These are phyloP conservation scores for Leishmania arabica DNA, from an alignment of 208 protist genomes.

Conservation along the genomic window DNA sequence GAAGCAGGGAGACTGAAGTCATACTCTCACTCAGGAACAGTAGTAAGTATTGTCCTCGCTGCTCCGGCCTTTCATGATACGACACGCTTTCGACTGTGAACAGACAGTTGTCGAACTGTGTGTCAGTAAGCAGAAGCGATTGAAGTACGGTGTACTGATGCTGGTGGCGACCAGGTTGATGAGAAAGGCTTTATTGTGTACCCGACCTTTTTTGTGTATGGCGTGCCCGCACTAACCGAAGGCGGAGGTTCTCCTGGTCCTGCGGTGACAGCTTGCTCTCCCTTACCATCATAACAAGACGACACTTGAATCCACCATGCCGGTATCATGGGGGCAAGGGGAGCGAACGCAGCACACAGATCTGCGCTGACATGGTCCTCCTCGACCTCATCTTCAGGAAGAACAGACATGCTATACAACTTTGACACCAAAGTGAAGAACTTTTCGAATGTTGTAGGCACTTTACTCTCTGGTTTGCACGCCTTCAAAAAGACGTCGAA, in stretches of 20 bases:
- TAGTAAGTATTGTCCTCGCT: not conserved
- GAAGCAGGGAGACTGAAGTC: too few relatives aligned
- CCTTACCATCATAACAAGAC: slow-evolving; percentile 66
- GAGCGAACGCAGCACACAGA: slow-evolving; percentile 40
- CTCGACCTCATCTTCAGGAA: not conserved
- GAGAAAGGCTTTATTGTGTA: slow-evolving; percentile 62
- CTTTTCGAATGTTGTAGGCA: slow-evolving; percentile 60
- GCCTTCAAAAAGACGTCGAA: slow-evolving; percentile 39
- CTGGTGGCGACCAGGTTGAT: slow-evolving; percentile 31
- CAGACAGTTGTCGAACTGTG: not conserved
- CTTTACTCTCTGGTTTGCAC: slow-evolving; percentile 33
- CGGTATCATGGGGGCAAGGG: slow-evolving; percentile 45
- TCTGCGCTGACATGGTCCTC: slow-evolving; percentile 1
- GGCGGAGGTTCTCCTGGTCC: slow-evolving; percentile 45
- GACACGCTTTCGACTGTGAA: slow-evolving; percentile 3
- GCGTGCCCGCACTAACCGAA: slow-evolving; percentile 42
- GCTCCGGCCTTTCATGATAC: not conserved
- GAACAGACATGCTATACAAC: slow-evolving; percentile 13
- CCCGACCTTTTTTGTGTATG: slow-evolving; percentile 47
- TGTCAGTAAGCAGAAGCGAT: slow-evolving; percentile 15
- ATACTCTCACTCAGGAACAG: not conserved
- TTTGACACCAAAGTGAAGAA: slow-evolving; percentile 56
- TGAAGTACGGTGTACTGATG: slow-evolving; percentile 23
- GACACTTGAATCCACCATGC: slow-evolving; percentile 49
- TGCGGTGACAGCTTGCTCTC: slow-evolving; percentile 36